phyloP scores from a whole-genome alignment of 179 eudicot genomes.

The Gypsophila paniculata region DNA sequence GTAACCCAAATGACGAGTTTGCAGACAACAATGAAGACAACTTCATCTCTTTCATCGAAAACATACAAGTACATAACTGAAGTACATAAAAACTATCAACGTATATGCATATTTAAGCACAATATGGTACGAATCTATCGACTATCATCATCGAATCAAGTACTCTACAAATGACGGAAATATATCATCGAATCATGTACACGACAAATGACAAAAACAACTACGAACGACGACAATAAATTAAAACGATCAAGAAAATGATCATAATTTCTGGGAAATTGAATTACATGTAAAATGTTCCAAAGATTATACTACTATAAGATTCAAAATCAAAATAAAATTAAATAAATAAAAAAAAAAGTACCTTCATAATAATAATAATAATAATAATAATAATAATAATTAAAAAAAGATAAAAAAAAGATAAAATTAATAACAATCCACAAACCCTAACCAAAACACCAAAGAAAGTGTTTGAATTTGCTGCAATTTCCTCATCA shows the following conservation, averaged over 20 bases:
- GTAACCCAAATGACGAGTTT: too few relatives aligned
- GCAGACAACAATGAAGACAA: too few relatives aligned
- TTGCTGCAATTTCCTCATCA: constrained; percentile 20
- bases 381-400: constrained; percentile 12
- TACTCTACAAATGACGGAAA: background rate
- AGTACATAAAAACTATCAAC: too few relatives aligned
- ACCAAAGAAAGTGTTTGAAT: constrained; percentile 22
- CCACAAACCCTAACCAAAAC: constrained; percentile 26
- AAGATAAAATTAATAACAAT: constrained; percentile 26
- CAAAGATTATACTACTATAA: constrained; percentile 30
- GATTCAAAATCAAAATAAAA: constrained; percentile 28
- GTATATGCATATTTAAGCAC: too few relatives aligned
- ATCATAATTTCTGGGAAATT: constrained; percentile 25
- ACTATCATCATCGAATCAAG: background rate
- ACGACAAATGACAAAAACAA: too few relatives aligned
- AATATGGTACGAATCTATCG: background rate
- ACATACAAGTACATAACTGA: background rate
- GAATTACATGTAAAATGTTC: constrained; percentile 29
- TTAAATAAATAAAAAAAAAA: constrained; percentile 6
- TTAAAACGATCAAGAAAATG: constrained; percentile 9
- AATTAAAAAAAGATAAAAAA: constrained; percentile 4
- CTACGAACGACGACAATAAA: background rate
- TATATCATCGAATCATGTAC: too few relatives aligned
- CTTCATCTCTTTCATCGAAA: background rate
- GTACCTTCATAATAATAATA: constrained; percentile 22